phyloP scores from a whole-genome alignment of 768 basidiomycete genomes.

The Naganishia vishniacii region DNA sequence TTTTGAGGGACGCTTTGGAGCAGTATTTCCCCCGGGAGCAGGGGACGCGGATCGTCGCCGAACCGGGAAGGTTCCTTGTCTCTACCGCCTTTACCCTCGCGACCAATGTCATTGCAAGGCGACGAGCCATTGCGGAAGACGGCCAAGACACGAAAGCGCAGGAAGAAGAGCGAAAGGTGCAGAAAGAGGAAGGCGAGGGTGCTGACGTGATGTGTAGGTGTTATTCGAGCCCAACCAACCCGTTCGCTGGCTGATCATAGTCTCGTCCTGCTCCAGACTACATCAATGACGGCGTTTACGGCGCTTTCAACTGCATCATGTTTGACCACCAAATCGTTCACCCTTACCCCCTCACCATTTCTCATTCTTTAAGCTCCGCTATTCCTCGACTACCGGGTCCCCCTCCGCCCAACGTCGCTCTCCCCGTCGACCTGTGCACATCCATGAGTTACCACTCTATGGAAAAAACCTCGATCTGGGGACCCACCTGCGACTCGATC shows the following conservation, averaged over 20 bases:
- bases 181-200: conserved; percentile 49
- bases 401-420: conserved; percentile 47
- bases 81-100: conserved; percentile 87
- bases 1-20: conserved; percentile 66
- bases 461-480: conserved; percentile 71
- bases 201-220: conserved; percentile 86
- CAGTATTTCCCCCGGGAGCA: conserved; percentile 63
- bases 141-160: conserved; percentile 29
- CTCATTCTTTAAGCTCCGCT: conserved; percentile 27
- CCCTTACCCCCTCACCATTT: conserved; percentile 58
- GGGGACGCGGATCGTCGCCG: conserved; percentile 77
- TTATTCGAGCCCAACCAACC: conserved; percentile 26
- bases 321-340: conserved; percentile 94
- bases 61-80: conserved; percentile 93
- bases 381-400: conserved; percentile 30
- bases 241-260: conserved; percentile 1
- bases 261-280: conserved; percentile 62
- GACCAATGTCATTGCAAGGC: conserved; percentile 83
- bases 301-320: conserved; percentile 63
- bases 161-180: conserved; percentile 26
- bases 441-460: conserved; percentile 46
- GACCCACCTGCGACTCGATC: conserved; percentile 96
- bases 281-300: conserved; percentile 98
- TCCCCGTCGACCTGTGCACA: conserved; percentile 46
- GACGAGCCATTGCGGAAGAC: conserved; percentile 47